Percentiles rank a stretch among this genome's conserved stretches.
Conservation (phyloP, 805 yeast genomes). For the Metschnikowia gelsemii region DNA sequence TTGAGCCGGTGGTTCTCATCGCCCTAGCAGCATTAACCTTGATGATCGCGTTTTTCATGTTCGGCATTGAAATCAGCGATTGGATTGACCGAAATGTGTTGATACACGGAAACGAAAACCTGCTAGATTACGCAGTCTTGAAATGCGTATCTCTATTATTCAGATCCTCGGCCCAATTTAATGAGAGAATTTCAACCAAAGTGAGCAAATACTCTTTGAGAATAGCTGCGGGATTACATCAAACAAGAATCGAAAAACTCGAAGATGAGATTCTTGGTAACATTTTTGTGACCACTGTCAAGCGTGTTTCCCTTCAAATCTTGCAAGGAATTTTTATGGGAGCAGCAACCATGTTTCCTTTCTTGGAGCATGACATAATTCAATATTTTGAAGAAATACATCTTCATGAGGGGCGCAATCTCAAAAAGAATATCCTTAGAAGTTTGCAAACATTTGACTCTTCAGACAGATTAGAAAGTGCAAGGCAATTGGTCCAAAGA, state of each 20-base stretch:
- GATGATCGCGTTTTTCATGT: constrained; percentile 10
- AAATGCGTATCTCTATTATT: constrained; percentile 7
- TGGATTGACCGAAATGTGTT: constrained; percentile 18
- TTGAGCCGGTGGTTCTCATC: constrained; percentile 8
- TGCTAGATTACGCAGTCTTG: constrained; percentile 9
- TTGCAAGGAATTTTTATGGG: background rate
- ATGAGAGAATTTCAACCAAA: background rate
- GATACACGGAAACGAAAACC: constrained; percentile 7
- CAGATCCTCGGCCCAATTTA: constrained; percentile 5
- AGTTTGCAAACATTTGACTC: background rate
- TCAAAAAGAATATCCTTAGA: background rate
- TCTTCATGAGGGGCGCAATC: background rate
- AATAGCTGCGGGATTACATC: constrained; percentile 8
- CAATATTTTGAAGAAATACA: background rate
- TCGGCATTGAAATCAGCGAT: constrained; percentile 14
- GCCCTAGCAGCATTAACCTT: constrained; percentile 4
- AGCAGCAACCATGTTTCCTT: constrained; percentile 5
- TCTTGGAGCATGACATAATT: constrained; percentile 1
- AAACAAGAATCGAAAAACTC: constrained; percentile 6
- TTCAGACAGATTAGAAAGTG: background rate
- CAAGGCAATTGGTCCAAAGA: background rate
- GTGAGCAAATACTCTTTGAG: constrained; percentile 1
- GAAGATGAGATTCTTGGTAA: constrained; percentile 5
- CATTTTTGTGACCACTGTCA: background rate
- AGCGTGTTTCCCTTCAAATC: constrained; percentile 2